These are phyloP conservation scores for Fusarium paranaense DNA, from an alignment of 2,329 filamentous ascomycete species.

Conservation along the genomic window DNA sequence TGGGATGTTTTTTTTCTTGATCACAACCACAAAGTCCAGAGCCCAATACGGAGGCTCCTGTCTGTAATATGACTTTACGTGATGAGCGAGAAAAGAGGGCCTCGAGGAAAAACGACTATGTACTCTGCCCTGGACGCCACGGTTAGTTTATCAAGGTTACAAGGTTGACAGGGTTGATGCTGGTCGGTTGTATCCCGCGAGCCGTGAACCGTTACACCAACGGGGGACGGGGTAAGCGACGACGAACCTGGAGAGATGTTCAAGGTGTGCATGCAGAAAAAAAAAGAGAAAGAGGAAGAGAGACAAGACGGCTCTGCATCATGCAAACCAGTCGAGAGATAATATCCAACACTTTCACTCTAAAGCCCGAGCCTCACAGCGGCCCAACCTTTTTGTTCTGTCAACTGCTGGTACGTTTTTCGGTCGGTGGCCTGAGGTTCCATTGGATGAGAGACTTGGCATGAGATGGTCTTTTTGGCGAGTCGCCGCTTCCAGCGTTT, in stretches of 20 bases:
- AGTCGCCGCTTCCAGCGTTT: slow-evolving; percentile 3
- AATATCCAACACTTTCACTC: background rate
- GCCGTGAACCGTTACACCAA: background rate
- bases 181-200: background rate
- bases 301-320: background rate
- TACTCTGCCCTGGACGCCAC: background rate
- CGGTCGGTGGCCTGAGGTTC: background rate
- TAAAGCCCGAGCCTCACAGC: background rate
- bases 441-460: background rate
- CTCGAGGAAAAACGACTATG: background rate
- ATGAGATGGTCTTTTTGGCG: background rate
- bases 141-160: slow-evolving; percentile 16
- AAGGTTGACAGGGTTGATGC: background rate
- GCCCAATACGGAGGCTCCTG: background rate
- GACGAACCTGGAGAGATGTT: background rate
- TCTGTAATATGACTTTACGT: slow-evolving; percentile 4
- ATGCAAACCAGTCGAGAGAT: background rate
- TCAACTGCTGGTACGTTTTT: background rate
- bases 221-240: background rate
- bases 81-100: background rate
- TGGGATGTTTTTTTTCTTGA: background rate
- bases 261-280: background rate
- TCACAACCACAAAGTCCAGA: background rate
- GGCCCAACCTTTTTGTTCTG: background rate
- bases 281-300: background rate